These are phyloP conservation scores for Xanthoconium separans DNA, from an alignment of 1,284 basidiomycete species.

Conservation along the genomic window DNA sequence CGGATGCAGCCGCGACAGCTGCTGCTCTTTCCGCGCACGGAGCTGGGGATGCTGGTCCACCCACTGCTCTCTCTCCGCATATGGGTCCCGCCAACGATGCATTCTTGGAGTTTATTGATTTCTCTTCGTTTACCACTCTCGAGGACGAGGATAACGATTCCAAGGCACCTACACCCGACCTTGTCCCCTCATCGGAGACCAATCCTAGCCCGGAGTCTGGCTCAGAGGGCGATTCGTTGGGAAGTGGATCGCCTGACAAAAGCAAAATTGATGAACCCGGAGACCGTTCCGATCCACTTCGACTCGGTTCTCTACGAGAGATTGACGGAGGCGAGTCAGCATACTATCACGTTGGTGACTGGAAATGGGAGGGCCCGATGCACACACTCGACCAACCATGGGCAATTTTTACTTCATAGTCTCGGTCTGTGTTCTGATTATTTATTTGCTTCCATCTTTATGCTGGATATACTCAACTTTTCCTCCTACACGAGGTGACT, in stretches of 20 bases:
- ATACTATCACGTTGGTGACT: constrained; percentile 61
- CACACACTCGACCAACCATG: constrained; percentile 63
- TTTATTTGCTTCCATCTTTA: constrained; percentile 40
- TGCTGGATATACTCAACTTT: constrained; percentile 37
- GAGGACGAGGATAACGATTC: constrained; percentile 63
- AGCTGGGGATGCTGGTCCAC: constrained; percentile 30
- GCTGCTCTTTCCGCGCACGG: constrained; percentile 33
- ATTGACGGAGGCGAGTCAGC: constrained; percentile 74
- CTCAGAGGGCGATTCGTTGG: constrained; percentile 52
- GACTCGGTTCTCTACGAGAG: constrained; percentile 62
- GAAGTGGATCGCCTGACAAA: constrained; percentile 37
- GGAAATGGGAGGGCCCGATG: constrained; percentile 75
- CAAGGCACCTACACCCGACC: constrained; percentile 68
- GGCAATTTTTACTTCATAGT: constrained; percentile 64
- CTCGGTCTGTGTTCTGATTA: constrained; percentile 25
- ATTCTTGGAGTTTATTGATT: constrained; percentile 58
- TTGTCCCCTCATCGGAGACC: constrained; percentile 66
- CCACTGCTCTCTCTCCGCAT: constrained; percentile 38
- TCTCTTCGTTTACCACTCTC: constrained; percentile 53
- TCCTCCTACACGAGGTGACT: constrained; percentile 15
- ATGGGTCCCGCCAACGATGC: constrained; percentile 34
- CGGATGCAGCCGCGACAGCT: constrained; percentile 33
- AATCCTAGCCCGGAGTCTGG: constrained; percentile 75
- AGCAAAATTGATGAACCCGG: constrained; percentile 47
- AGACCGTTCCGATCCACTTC: constrained; percentile 47